Base-by-base conservation (phyloP, 2,329 filamentous ascomycete species). In the Ophiostoma tasmaniense region DNA sequence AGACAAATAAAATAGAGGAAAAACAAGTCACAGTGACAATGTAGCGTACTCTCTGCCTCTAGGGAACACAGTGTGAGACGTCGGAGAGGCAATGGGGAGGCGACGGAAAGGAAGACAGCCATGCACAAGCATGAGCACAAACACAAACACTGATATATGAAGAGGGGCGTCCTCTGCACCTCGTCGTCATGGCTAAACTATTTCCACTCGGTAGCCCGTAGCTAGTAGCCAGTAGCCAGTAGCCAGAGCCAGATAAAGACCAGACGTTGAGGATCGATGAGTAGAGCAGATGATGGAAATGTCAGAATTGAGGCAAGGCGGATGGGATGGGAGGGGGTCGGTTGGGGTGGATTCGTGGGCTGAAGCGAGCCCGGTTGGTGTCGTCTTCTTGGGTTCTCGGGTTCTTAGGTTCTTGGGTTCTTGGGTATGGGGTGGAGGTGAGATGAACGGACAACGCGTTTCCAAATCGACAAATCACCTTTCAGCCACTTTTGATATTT, bases 41-140 rank as follows among this genome's bases (percentile, higher is more conserved):
- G 73, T 55, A 25, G 55, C 30, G 71, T 73, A 55, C 74, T 75
- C 73, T 76, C 76, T 78, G 75, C 73, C 69, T 71, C 73, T 71
- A 73, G 70, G 64, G 33, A 64, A 59, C 42, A 67, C 69, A 68
- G 72, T 72, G 74, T 76, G 74, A 78, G 76, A 78, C 77, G 78
- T 74, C 69, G 73, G 74, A 69, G 71, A 72, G 69, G 69, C 50
- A 55, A 55, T 55, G 50, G 50, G 50, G 22, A 61, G 55, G 5
- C 68, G 42, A 70, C 45, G 50, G 50, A 30, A 37, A 62, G 66
- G 67, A 14, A 64, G 52, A 37, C 13, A 20, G 20, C 13, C 66
- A 67, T 66, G 50, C 42, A 66, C 55, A 35, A 17, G 67, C 59
- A 50, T 22, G 13, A 33, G 50, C 64, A 67, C 68, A 67, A 64